A percentile compares a stretch with the other conserved stretches of the same genome.
phyloP scores from a whole-genome alignment of 2,329 filamentous ascomycete genomes.

The Metarhizium rileyi region DNA sequence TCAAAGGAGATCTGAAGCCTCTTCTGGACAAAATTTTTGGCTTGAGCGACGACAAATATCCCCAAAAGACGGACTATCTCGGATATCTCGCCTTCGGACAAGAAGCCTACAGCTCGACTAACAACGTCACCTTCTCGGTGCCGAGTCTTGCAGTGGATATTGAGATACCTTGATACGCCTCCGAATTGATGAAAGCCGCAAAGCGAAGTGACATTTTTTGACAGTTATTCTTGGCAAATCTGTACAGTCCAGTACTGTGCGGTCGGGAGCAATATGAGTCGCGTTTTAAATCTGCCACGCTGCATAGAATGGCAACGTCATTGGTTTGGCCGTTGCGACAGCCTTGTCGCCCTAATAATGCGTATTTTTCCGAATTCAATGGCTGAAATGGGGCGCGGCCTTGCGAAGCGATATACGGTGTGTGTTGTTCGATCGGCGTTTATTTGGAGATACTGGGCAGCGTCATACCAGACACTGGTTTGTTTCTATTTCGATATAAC shows the following conservation, averaged over 20 bases:
- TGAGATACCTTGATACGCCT: conserved; percentile 3
- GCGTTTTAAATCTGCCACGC: not conserved
- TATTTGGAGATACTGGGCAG: conserved; percentile 2
- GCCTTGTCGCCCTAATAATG: not conserved
- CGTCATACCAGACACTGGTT: not conserved
- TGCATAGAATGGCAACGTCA: not conserved
- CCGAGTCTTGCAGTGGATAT: conserved; percentile 3
- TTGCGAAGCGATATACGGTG: conserved; percentile 1
- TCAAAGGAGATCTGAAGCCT: conserved; percentile 36
- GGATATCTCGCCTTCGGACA: conserved; percentile 43
- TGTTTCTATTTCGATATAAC: conserved; percentile 1
- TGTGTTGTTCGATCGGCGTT: conserved; percentile 4
- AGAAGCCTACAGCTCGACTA: conserved; percentile 34
- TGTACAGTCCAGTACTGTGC: too few species aligned
- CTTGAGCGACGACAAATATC: conserved; percentile 24
- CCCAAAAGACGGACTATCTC: conserved; percentile 33
- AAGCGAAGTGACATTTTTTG: not conserved
- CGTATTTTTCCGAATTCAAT: not conserved
- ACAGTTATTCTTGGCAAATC: not conserved
- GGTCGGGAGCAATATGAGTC: too few species aligned
- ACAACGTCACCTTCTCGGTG: conserved; percentile 35
- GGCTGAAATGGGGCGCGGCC: not conserved
- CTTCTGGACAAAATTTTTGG: conserved; percentile 32
- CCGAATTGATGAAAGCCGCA: not conserved
- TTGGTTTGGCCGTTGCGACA: not conserved